Conservation (phyloP, 148 eudicot species). For the Camellia lanceoleosa region DNA sequence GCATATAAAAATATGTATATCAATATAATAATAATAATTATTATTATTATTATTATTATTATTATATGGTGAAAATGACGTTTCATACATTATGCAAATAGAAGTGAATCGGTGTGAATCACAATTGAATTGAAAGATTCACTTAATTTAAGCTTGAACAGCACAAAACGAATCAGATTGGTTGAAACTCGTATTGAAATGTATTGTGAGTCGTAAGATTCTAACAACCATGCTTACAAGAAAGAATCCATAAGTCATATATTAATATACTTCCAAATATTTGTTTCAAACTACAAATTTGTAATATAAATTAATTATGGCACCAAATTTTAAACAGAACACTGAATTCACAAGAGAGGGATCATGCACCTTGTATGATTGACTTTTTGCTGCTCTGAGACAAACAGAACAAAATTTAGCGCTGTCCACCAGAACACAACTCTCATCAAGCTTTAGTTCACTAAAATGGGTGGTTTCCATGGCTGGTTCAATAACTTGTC, state of each 20-base stretch:
- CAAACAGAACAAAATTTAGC: not conserved
- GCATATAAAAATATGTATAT: too few relatives aligned
- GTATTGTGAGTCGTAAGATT: too few relatives aligned
- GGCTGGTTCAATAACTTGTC: not conserved
- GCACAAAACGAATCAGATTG: too few relatives aligned
- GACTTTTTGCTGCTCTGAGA: not conserved
- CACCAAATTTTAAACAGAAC: not conserved
- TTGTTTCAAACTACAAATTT: not conserved
- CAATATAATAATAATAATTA: too few relatives aligned
- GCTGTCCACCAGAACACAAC: not conserved
- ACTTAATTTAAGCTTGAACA: too few relatives aligned
- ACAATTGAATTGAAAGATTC: too few relatives aligned
- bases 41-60: too few relatives aligned
- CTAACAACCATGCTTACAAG: too few relatives aligned
- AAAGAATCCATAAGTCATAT: not conserved
- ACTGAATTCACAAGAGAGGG: not conserved
- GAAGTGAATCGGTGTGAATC: too few relatives aligned
- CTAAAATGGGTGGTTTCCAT: not conserved
- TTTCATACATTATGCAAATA: too few relatives aligned
- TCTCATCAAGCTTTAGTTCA: not conserved
- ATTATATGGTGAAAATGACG: too few relatives aligned
- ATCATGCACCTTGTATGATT: conserved; percentile 2
- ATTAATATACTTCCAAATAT: not conserved
- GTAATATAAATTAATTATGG: not conserved
- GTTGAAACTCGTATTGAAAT: too few relatives aligned